Evolutionary conservation across 305 asterid genomes (phyloP).

Genomic region (Euphrasia arctica): DNA sequence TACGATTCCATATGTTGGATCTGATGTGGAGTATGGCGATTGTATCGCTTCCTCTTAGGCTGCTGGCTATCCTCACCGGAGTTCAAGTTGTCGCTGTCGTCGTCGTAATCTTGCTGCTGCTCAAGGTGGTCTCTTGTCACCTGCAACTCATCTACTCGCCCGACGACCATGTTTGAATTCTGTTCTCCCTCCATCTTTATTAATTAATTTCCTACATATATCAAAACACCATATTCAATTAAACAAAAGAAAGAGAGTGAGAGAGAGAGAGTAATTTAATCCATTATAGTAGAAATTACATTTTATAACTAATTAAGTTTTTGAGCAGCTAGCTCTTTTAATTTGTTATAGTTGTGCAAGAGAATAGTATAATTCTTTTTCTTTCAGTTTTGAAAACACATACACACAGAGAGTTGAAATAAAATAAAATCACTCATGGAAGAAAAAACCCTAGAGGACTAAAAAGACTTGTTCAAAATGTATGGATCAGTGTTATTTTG

Average conservation of each 20-base stretch:
- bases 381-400: background rate
- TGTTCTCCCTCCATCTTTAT: slow-evolving; percentile 4
- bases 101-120: background rate
- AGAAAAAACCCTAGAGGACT: background rate
- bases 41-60: slow-evolving; percentile 36
- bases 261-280: background rate
- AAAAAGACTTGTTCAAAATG: background rate
- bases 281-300: background rate
- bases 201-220: background rate
- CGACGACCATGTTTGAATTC: slow-evolving; percentile 4
- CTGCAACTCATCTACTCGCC: background rate
- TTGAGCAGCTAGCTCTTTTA: no score
- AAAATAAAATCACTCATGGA: background rate
- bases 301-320: no score
- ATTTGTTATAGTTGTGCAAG: background rate
- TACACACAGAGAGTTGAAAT: background rate
- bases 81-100: slow-evolving; percentile 18
- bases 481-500: background rate
- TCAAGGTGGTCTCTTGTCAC: slow-evolving; percentile 29
- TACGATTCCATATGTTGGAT: slow-evolving; percentile 55
- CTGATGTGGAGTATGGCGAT: slow-evolving; percentile 48
- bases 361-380: background rate
- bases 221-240: no score
- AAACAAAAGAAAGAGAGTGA: no score
- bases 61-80: slow-evolving; percentile 29